Evolutionary conservation across 2,329 filamentous ascomycete genomes (phyloP), one percentile per base, ranked within the genome.

Genomic region (Aspergillus fumigatus): DNA sequence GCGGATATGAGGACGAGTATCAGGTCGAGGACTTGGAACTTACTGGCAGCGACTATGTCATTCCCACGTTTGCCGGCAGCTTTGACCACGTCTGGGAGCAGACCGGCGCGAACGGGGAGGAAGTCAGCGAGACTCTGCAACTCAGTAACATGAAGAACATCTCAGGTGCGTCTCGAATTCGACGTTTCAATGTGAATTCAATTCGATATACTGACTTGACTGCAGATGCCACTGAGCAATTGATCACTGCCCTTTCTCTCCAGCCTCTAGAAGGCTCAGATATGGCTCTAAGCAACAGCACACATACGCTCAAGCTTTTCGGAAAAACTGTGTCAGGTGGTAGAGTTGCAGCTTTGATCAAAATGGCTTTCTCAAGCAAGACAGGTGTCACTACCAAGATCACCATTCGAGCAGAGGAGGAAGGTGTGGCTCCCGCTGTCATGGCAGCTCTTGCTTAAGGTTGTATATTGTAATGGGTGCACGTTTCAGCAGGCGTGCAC

Each of bases 71-170:
- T 74, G 92, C 92, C 19, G 89, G 92, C 72, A 96, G 91, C 80
- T 99, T 97, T 73, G 91, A 90, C 71, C 91, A 96, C 68, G 84
- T 97, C 50, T 99, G 93, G 93, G 91, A 96, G 74, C 90, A 96
- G 75, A 86, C 93, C 53, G 91, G 90, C 53, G 89, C 90, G n/a
- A 81, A 89, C 27, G 92, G 92, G 52, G 91, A 96, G 69, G 90
- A 96, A 72, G 89, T 89, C 4, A 89, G 90, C 62, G 94, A 97
- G 79, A 99, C 93, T 40, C 79, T 96, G 72, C 91, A 93, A 75
- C 81, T 97, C 63, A 87, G 87, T 68, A 88, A 88, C 65, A 86
- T 94, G 70, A 96, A 95, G 86, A 92, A 89, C 70, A 95, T 99
- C 76, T 84, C 89, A 71, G 92, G 92, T 95, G 85, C 69, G 87